Evolutionary conservation across 768 basidiomycete genomes (phyloP).

Genomic region (Xerocomus spinulosus): DNA sequence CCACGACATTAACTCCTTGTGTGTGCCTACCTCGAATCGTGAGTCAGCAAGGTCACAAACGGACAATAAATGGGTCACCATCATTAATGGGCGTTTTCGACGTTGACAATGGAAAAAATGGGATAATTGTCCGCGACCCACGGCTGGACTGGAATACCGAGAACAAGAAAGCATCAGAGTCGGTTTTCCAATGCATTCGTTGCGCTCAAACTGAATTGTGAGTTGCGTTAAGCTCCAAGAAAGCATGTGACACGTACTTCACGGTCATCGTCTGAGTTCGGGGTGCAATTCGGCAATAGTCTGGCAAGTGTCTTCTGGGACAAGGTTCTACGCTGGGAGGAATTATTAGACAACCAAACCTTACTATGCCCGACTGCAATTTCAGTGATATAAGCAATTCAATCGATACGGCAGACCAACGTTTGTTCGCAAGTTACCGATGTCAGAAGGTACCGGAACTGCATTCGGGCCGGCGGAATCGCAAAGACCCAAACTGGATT

Average conservation of each 20-base stretch:
- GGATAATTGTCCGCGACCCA: slow-evolving; percentile 3
- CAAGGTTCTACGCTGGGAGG: slow-evolving; percentile 19
- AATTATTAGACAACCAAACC: slow-evolving; percentile 17
- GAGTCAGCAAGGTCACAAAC: slow-evolving; percentile 11
- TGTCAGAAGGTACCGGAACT: slow-evolving; percentile 5
- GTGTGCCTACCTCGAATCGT: slow-evolving; percentile 2
- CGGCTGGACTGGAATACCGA: slow-evolving; percentile 1
- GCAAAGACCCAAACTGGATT: neutral
- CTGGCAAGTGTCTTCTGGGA: slow-evolving; percentile 4
- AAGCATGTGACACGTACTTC: slow-evolving; percentile 11
- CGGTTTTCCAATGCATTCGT: slow-evolving; percentile 3
- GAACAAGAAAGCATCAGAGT: neutral
- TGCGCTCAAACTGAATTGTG: slow-evolving; percentile 8
- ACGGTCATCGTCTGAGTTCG: slow-evolving; percentile 1
- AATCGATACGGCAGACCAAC: slow-evolving; percentile 19
- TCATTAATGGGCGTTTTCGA: neutral
- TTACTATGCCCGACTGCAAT: slow-evolving; percentile 19
- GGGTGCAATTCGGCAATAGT: neutral
- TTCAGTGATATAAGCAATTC: slow-evolving; percentile 23
- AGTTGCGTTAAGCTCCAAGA: slow-evolving; percentile 5
- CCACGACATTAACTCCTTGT: slow-evolving; percentile 7
- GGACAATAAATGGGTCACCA: neutral
- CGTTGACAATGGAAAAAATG: slow-evolving; percentile 9
- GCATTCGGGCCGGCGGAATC: neutral
- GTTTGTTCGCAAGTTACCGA: slow-evolving; percentile 10